phyloP scores from a whole-genome alignment of 768 basidiomycete genomes.

The Suillus spraguei region DNA sequence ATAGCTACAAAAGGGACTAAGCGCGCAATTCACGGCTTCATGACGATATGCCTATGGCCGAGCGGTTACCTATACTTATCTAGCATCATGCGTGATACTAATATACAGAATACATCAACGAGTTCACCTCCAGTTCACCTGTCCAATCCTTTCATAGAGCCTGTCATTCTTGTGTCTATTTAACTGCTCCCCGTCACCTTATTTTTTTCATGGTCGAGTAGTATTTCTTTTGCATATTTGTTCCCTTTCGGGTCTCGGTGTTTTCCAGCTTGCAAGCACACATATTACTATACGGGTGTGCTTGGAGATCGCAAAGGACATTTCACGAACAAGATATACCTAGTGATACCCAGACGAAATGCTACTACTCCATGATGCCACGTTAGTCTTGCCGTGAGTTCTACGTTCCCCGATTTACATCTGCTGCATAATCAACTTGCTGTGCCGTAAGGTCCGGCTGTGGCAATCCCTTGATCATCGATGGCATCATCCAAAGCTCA shows the following conservation, averaged over 20 bases:
- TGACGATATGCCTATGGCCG: slow-evolving; percentile 6
- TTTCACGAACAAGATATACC: slow-evolving; percentile 12
- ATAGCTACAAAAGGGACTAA: slow-evolving; percentile 40
- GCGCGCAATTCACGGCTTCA: slow-evolving; percentile 3
- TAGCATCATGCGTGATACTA: slow-evolving; percentile 12
- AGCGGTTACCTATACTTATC: slow-evolving; percentile 19
- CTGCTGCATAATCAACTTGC: neutral
- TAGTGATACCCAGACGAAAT: slow-evolving; percentile 14
- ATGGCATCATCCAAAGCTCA: neutral
- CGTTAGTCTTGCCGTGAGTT: no score
- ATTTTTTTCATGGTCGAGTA: slow-evolving; percentile 15
- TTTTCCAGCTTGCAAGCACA: slow-evolving; percentile 17
- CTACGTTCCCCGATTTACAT: neutral
- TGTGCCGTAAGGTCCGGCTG: neutral
- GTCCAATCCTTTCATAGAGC: slow-evolving; percentile 17
- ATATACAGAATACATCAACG: slow-evolving; percentile 11
- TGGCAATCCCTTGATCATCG: slow-evolving; percentile 1
- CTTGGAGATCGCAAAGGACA: slow-evolving; percentile 9
- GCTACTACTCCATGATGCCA: neutral
- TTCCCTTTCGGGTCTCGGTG: slow-evolving; percentile 17
- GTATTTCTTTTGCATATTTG: slow-evolving; percentile 22
- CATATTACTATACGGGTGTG: slow-evolving; percentile 8
- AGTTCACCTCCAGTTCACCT: slow-evolving; percentile 9
- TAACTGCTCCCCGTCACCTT: slow-evolving; percentile 19
- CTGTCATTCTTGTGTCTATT: slow-evolving; percentile 18